These are phyloP conservation scores for Agarophyton chilense DNA, from an alignment of 23 red algal species.

Conservation along the genomic window DNA sequence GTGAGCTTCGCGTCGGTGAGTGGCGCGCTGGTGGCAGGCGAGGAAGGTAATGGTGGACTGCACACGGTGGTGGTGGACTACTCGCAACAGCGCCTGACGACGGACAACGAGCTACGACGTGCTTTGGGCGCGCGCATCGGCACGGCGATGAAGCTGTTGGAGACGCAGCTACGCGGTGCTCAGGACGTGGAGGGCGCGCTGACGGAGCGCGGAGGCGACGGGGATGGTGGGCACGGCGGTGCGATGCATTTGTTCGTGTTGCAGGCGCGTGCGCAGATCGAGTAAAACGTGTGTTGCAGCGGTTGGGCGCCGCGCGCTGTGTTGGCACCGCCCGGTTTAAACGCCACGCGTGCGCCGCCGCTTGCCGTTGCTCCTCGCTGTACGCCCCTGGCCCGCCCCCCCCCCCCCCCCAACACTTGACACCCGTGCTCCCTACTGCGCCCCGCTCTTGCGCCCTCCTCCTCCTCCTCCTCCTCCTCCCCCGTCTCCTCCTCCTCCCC, in stretches of 20 bases:
- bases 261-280: slow-evolving; percentile 68
- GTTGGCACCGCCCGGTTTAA: no score
- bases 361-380: not conserved
- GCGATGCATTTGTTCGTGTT: slow-evolving; percentile 57
- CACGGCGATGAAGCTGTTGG: slow-evolving; percentile 25
- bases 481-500: not conserved
- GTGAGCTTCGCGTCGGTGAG: slow-evolving; percentile 33
- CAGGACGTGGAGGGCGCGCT: slow-evolving; percentile 82
- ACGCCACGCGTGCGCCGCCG: not conserved
- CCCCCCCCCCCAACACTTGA: not conserved
- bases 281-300: no score
- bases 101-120: slow-evolving; percentile 25
- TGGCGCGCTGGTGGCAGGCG: not conserved
- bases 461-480: not conserved
- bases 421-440: not conserved
- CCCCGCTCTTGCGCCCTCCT: no score
- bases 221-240: no score
- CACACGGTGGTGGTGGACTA: slow-evolving; percentile 63
- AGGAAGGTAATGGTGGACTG: slow-evolving; percentile 44
- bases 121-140: slow-evolving; percentile 26
- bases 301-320: not conserved
- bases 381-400: not conserved
- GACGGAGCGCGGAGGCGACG: not conserved
- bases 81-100: slow-evolving; percentile 65
- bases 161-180: slow-evolving; percentile 32